These are phyloP conservation scores for Austroboletus novae-zelandiae DNA, from an alignment of 1,284 basidiomycete genomes.

Conservation along the genomic window DNA sequence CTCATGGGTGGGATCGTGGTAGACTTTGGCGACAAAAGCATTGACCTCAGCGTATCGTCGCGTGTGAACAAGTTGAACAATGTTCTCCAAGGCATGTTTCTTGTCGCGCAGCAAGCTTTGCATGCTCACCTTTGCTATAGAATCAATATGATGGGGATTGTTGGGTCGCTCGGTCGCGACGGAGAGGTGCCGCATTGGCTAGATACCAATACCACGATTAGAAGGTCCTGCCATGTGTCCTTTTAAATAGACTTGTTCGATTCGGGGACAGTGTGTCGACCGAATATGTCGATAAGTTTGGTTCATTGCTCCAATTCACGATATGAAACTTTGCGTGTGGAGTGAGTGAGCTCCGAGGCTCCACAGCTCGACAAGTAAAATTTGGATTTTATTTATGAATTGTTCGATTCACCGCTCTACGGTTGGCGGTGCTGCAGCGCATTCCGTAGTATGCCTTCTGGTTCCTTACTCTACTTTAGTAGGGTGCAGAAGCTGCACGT, in stretches of 20 bases:
- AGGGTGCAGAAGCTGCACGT: too few relatives aligned
- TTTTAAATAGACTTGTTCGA: constrained; percentile 1
- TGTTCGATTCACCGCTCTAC: too few relatives aligned
- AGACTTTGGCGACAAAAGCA: constrained; percentile 98
- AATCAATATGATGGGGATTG: constrained; percentile 34
- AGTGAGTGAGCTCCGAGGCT: neutral
- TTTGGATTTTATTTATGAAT: too few relatives aligned
- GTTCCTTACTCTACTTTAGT: too few relatives aligned
- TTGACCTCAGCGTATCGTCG: constrained; percentile 91
- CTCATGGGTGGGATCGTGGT: constrained; percentile 90
- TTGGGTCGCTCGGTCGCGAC: constrained; percentile 1
- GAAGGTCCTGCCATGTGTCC: constrained; percentile 8
- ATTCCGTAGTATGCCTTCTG: too few relatives aligned
- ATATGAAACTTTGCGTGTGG: neutral
- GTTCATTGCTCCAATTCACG: neutral
- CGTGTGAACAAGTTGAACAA: constrained; percentile 95
- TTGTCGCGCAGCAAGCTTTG: neutral
- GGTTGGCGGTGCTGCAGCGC: too few relatives aligned
- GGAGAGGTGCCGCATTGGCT: neutral
- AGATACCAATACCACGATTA: constrained; percentile 10
- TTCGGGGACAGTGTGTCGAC: neutral
- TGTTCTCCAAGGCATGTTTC: constrained; percentile 68
- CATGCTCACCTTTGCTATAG: constrained; percentile 23
- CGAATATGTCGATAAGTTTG: neutral
- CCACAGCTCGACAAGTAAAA: neutral